Percentiles rank a stretch among this genome's conserved stretches.
phyloP scores from a whole-genome alignment of 768 basidiomycete species.

The Tricholoma sp. region DNA sequence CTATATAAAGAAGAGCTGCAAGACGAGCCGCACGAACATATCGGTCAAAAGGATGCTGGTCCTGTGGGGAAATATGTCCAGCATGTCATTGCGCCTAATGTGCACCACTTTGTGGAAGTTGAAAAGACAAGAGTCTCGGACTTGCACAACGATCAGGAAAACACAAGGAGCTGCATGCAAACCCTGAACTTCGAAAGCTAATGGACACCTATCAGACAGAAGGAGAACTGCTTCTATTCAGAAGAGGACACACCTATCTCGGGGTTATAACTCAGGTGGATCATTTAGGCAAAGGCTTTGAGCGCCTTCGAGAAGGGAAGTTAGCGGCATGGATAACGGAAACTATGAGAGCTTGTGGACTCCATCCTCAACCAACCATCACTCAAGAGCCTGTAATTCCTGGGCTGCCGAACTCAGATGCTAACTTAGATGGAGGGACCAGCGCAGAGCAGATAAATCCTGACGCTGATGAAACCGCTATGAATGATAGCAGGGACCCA shows the following conservation, averaged over 20 bases:
- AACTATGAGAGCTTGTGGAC: neutral
- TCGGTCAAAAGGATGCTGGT: slow-evolving; percentile 21
- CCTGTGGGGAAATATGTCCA: slow-evolving; percentile 25
- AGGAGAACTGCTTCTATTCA: slow-evolving; percentile 18
- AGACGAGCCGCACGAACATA: slow-evolving; percentile 21
- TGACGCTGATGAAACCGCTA: neutral
- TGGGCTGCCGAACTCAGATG: neutral
- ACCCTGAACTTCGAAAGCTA: slow-evolving; percentile 14
- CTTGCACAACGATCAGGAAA: slow-evolving; percentile 13
- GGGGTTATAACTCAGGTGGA: slow-evolving; percentile 8
- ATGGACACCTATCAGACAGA: slow-evolving; percentile 11
- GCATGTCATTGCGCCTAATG: slow-evolving; percentile 22
- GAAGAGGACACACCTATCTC: slow-evolving; percentile 13
- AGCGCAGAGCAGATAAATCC: neutral
- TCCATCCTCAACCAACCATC: neutral
- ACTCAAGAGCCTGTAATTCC: neutral
- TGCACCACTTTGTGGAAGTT: slow-evolving; percentile 26
- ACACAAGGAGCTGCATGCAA: slow-evolving; percentile 19
- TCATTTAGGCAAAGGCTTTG: slow-evolving; percentile 10
- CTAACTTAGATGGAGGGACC: neutral
- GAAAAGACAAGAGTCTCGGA: slow-evolving; percentile 19
- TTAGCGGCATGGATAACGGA: neutral
- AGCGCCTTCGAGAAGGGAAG: slow-evolving; percentile 9
- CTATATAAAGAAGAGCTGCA: slow-evolving; percentile 32
- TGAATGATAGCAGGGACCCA: neutral